phyloP scores from a whole-genome alignment of 345 rosid genomes.

The Citrus reticulata region DNA sequence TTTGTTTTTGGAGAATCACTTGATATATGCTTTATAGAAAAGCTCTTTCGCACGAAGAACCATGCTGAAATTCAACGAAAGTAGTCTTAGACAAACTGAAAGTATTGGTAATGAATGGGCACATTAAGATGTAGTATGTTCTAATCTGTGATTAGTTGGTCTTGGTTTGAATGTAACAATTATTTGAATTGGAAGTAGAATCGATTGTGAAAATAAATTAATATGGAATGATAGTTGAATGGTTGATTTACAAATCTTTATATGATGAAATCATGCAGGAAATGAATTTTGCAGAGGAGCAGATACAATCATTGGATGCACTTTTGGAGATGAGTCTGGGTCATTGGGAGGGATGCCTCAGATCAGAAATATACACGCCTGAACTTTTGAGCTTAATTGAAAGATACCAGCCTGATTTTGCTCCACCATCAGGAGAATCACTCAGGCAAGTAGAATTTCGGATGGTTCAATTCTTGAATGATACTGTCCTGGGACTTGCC shows the following conservation, averaged over 20 bases:
- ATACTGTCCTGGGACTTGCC: conserved; percentile 49
- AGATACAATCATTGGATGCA: conserved; percentile 67
- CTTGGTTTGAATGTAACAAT: not conserved
- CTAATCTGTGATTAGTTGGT: not conserved
- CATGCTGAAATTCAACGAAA: not conserved
- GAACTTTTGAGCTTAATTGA: conserved; percentile 67
- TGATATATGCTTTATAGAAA: not conserved
- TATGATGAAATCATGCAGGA: conserved; percentile 49
- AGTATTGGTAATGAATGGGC: not conserved
- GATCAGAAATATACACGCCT: conserved; percentile 55
- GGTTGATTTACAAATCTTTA: conserved; percentile 5
- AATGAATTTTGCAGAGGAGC: conserved; percentile 67
- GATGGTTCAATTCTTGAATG: conserved; percentile 80
- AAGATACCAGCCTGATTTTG: conserved; percentile 80
- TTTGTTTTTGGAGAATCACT: not conserved
- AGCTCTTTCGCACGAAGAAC: not conserved
- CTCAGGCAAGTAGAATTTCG: conserved; percentile 90
- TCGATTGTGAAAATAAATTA: not conserved
- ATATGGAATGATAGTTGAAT: conserved; percentile 2
- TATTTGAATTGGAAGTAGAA: conserved; percentile 8
- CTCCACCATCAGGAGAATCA: conserved; percentile 88
- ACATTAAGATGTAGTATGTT: not conserved
- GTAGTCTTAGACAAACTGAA: not conserved
- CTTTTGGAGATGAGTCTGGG: conserved; percentile 76
- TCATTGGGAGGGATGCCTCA: conserved; percentile 76